A percentile compares a stretch with the other conserved stretches of the same genome.
Evolutionary conservation across 2,329 filamentous ascomycete species (phyloP).

Genomic region (Colletotrichum musicola): DNA sequence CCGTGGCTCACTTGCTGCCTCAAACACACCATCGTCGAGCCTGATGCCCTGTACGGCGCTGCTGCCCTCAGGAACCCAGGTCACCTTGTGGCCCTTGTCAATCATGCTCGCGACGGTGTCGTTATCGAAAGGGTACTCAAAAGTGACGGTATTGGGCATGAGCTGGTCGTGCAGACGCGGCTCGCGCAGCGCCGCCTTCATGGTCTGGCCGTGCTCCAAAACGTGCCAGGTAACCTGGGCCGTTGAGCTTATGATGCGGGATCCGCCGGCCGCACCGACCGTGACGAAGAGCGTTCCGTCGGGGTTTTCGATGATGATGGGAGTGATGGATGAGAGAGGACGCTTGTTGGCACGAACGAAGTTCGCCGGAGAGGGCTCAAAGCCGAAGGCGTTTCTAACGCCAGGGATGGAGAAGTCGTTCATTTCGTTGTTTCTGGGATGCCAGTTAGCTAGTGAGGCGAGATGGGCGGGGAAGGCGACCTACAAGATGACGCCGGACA

Average conservation of each 20-base stretch:
- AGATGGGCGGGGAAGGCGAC: conserved; percentile 49
- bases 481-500: conserved; percentile 83
- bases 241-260: conserved; percentile 84
- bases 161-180: conserved; percentile 87
- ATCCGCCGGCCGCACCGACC: conserved; percentile 84
- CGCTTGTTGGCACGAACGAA: conserved; percentile 85
- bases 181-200: conserved; percentile 71
- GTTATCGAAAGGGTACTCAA: conserved; percentile 79
- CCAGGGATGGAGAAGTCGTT: conserved; percentile 90
- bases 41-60: conserved; percentile 80
- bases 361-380: conserved; percentile 83
- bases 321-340: conserved; percentile 85
- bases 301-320: conserved; percentile 77
- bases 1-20: conserved; percentile 82
- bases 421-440: conserved; percentile 69
- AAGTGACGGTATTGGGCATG: conserved; percentile 74
- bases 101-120: conserved; percentile 72
- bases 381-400: conserved; percentile 84
- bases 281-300: conserved; percentile 75
- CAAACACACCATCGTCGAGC: conserved; percentile 75
- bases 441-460: conserved; percentile 38
- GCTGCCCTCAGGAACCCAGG: conserved; percentile 71
- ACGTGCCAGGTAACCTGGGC: conserved; percentile 81
- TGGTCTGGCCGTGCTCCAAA: conserved; percentile 72
- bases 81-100: conserved; percentile 77